Evolutionary conservation across 2,329 filamentous ascomycete species (phyloP), one percentile per base, ranked within the genome.

Genomic region (Claviceps capensis): DNA sequence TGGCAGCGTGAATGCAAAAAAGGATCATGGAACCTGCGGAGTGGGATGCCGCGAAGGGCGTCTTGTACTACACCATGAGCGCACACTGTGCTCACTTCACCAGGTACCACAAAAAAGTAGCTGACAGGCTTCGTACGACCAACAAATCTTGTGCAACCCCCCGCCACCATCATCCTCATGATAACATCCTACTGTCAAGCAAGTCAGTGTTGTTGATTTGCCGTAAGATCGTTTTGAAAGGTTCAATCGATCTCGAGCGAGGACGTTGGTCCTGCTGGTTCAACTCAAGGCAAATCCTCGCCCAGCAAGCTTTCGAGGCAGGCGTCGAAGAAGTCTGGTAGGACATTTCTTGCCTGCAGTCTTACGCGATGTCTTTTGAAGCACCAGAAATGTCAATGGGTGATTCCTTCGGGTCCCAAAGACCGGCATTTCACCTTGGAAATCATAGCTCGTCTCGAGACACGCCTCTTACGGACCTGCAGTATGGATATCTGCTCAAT

Each of bases 371-470:
- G 63, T 55, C 58, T 38, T 60, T 57, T 46, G 58, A 55, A 43
- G 54, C 53, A 26, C 22, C 51, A 5, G 54, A 55, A n/a, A 58
- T 61, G 50, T 55, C 53, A 26, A 58, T 58, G 56, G 37, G 58
- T 45, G 62, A 68, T 14, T 56, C 51, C 46, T 60, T 60, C 49
- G 63, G 55, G 7, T 56, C 60, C 49, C 62, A 64, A 51, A 62
- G 68, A 37, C 73, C 73, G 1, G 57, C 52, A 11, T 86, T 88
- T 62, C 86, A 83, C 61, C 73, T 89, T 58, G 84, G 85, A 53
- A 83, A 88, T 56, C 86, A 90, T 68, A 83, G 88, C 63, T 82
- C 82, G 6, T 72, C 71, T 49, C 73, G 85, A 53, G 67, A 72
- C 30, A 69, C 77, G 56, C 77, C 81, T 52, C 75, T 87, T 52